Evolutionary conservation across 169 alveolate genomes (phyloP), one percentile per base, ranked within the genome.

Genomic region (Plasmodium relictum): DNA sequence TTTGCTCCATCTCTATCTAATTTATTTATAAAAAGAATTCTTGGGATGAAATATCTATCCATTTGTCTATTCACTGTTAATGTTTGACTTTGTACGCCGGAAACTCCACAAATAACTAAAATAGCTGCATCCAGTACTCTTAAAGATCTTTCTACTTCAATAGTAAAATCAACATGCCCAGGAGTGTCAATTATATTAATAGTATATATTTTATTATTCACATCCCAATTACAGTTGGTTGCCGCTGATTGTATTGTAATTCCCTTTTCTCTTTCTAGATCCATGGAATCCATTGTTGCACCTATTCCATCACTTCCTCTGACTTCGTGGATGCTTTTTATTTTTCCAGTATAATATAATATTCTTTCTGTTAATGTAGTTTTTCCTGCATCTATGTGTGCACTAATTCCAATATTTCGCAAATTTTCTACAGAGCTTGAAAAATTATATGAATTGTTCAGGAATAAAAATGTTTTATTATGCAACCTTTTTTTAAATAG

Each of bases 81-180:
- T 4, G 99, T 98, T 93, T 98, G 98, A 62, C 98, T 97, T 92
- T 98, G 98, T 8, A 98, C 99, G 6, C 99, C 99, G 6, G 99
- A 97, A 18, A 98, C 99, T 14, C 98, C 99, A 92, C 99, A 98
- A 22, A 97, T 93, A 52, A 98, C 94, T 39, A 98, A 93, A 31
- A 98, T 93, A 10, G 99, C 99, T 18, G 99, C 99, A 94, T 98
- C 99, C 18, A 98, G 94, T 6, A 98, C 99, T 73, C 99, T 94
- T 80, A 98, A 88, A 1, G 99, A 98, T 70, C 99, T 95, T 93
- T 98, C 99, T 42, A 98, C 99, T 94, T 98, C 99, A 68, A 98
- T 97, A 16, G 99, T 97, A 93, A 98, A 98, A 94, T 98, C 99
- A 48, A 98, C 99, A 95, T 98, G 99, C 6, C 99, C 99, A 42